Evolutionary conservation across 352 stramenopile species (phyloP).

Genomic region (Globisporangium iwayamae): DNA sequence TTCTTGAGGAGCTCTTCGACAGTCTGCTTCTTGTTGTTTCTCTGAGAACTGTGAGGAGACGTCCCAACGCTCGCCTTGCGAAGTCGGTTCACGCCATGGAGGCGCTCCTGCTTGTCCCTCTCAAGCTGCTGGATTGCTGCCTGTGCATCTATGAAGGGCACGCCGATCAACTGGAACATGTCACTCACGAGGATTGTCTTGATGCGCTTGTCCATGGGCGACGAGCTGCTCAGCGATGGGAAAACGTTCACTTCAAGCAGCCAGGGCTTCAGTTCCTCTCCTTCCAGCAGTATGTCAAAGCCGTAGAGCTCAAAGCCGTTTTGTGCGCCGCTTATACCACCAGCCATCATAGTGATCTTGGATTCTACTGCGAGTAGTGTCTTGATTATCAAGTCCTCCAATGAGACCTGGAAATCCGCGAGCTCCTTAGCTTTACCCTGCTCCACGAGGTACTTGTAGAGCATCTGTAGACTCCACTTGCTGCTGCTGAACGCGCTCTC

Average conservation of each 20-base stretch:
- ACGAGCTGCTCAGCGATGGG: slow-evolving; percentile 83
- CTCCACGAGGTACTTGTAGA: slow-evolving; percentile 45
- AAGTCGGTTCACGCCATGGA: slow-evolving; percentile 34
- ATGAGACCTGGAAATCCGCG: slow-evolving; percentile 29
- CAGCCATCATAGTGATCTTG: slow-evolving; percentile 50
- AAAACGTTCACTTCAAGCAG: slow-evolving; percentile 92
- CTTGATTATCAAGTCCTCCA: slow-evolving; percentile 87
- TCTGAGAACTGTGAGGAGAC: background rate
- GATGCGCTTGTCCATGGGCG: slow-evolving; percentile 85
- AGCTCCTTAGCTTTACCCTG: slow-evolving; percentile 41
- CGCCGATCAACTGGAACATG: slow-evolving; percentile 75
- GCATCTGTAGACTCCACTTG: slow-evolving; percentile 80
- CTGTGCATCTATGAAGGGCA: slow-evolving; percentile 46
- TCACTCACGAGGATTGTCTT: slow-evolving; percentile 89
- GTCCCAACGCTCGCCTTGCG: slow-evolving; percentile 16
- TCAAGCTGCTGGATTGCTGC: slow-evolving; percentile 32
- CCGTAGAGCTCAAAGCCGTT: slow-evolving; percentile 88
- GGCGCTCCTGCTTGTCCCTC: slow-evolving; percentile 42
- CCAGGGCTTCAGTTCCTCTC: slow-evolving; percentile 65
- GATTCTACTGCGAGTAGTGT: slow-evolving; percentile 85
- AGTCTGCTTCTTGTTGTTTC: slow-evolving; percentile 18
- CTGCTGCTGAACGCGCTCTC: slow-evolving; percentile 44
- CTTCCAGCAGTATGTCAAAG: slow-evolving; percentile 86
- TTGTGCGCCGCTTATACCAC: slow-evolving; percentile 11
- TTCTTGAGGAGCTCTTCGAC: slow-evolving; percentile 34